A percentile compares a stretch with the other conserved stretches of the same genome.
Evolutionary conservation across 75 land plant species (phyloP).

Genomic region (Selaginella tamariscina): DNA sequence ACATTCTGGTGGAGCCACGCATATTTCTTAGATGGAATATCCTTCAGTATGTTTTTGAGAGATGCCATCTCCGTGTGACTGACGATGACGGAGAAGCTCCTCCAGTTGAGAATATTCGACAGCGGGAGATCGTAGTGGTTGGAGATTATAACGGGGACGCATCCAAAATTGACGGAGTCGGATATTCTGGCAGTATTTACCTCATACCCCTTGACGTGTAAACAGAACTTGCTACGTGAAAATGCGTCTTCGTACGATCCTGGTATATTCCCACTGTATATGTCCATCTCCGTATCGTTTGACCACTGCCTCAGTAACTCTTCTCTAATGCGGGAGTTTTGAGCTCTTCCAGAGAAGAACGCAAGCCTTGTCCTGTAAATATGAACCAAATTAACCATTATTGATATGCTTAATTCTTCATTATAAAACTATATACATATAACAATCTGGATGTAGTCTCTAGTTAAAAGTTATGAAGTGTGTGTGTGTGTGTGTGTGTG

Average conservation of each 20-base stretch:
- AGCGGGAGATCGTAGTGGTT: constrained; percentile 9
- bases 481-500: background rate
- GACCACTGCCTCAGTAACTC: background rate
- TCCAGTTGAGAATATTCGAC: constrained; percentile 1
- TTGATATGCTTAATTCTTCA: background rate
- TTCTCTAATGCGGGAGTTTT: background rate
- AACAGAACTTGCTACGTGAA: background rate
- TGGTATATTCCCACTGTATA: background rate
- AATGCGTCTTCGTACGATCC: background rate
- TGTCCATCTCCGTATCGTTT: background rate
- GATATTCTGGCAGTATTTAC: constrained; percentile 4
- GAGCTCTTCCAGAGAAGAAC: constrained; percentile 7
- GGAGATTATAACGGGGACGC: constrained; percentile 11
- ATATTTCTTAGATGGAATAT: background rate
- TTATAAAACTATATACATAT: background rate
- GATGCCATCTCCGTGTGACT: background rate
- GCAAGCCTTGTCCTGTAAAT: constrained; percentile 7
- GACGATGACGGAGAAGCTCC: background rate
- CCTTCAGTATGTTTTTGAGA: background rate
- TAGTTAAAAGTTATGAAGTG: no score
- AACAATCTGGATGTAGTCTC: background rate
- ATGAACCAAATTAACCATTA: background rate
- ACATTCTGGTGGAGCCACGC: background rate
- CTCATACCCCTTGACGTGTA: constrained; percentile 12
- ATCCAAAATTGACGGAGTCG: background rate